Evolutionary conservation across 768 basidiomycete genomes (phyloP), one percentile per base, ranked within the genome.

Genomic region (Lactarius indigo): DNA sequence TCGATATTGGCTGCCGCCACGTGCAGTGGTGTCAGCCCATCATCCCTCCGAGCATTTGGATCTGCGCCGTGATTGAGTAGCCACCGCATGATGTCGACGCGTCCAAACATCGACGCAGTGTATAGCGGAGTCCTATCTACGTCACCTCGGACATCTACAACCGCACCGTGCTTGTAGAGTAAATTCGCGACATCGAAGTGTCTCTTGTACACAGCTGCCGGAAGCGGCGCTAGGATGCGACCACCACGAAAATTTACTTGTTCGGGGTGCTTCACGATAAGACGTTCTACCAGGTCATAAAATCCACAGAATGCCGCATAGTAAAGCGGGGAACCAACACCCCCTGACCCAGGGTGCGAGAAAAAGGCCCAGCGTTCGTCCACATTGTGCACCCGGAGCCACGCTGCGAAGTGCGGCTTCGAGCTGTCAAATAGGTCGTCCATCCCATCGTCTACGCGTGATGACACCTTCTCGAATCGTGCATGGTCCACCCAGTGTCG

Each of bases 1-100:
- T 5, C 0, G 9, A 0, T 6, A 6, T 3, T 1, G 1, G 0
- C 3, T 23, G 47, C 47, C 2, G 47, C 47, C 1, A 1, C 0
- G n/a, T n/a, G n/a, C n/a, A 50, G 47, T 1, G 47, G 47, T 23
- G 23, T 50, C 2, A 0, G 5, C 4, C 47, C 9, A 12, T 10
- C 1, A 9, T 5, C 10, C 9, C 10, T n/a, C 47, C 3, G 23
- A 50, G 12, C 47, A 23, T 23, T 23, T 23, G 23, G 0, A 5
- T 50, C 47, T 23, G 47, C 47, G 23, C 23, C 47, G 5, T 13
- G 23, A 23, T 13, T 5, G n/a, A 50, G 47, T 50, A 50, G 47
- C 47, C 47, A 50, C 4, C 5, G 47, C n/a, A 50, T n/a, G 47
- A 23, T 23, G 5, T 50, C 47, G 5, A 50, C n/a, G 4, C 2